Evolutionary conservation across 805 yeast species (phyloP).

Genomic region (Kodamaea kaohsiungensis): DNA sequence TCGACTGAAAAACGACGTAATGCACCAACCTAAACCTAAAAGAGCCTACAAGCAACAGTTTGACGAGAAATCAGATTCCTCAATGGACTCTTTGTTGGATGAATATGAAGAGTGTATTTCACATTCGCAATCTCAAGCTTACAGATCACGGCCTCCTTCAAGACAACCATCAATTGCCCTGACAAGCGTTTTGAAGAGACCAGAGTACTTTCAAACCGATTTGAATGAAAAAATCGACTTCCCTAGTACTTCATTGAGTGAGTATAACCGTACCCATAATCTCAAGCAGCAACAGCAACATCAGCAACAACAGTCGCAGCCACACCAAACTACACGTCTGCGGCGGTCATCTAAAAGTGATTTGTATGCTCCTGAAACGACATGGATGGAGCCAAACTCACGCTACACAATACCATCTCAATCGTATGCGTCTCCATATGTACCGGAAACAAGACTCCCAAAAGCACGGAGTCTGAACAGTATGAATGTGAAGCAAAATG

Average conservation of each 20-base stretch:
- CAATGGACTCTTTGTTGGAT: slow-evolving; percentile 44
- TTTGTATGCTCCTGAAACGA: slow-evolving; percentile 42
- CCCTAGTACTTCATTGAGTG: slow-evolving; percentile 39
- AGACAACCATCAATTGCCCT: slow-evolving; percentile 26
- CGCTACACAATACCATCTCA: background rate
- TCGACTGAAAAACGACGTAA: slow-evolving; percentile 8
- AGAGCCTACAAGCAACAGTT: slow-evolving; percentile 13
- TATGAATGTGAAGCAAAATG: slow-evolving; percentile 5
- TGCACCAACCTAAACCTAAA: slow-evolving; percentile 30
- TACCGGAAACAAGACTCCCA: slow-evolving; percentile 6
- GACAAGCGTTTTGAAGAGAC: slow-evolving; percentile 12
- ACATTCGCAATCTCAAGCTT: slow-evolving; percentile 18
- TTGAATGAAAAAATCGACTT: slow-evolving; percentile 19
- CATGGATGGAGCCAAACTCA: slow-evolving; percentile 52
- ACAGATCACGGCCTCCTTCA: slow-evolving; percentile 27
- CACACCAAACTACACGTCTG: slow-evolving; percentile 16
- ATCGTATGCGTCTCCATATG: background rate
- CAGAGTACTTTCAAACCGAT: background rate
- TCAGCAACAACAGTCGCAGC: slow-evolving; percentile 15
- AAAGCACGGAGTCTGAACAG: slow-evolving; percentile 27
- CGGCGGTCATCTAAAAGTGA: slow-evolving; percentile 43
- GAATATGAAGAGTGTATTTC: slow-evolving; percentile 46
- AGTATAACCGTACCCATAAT: slow-evolving; percentile 30
- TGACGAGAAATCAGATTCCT: slow-evolving; percentile 18
- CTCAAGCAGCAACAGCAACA: slow-evolving; percentile 11